Percentiles rank a stretch among this genome's conserved stretches.
phyloP scores from a whole-genome alignment of 129 eudicot species.

The Flaveria ramosissima region DNA sequence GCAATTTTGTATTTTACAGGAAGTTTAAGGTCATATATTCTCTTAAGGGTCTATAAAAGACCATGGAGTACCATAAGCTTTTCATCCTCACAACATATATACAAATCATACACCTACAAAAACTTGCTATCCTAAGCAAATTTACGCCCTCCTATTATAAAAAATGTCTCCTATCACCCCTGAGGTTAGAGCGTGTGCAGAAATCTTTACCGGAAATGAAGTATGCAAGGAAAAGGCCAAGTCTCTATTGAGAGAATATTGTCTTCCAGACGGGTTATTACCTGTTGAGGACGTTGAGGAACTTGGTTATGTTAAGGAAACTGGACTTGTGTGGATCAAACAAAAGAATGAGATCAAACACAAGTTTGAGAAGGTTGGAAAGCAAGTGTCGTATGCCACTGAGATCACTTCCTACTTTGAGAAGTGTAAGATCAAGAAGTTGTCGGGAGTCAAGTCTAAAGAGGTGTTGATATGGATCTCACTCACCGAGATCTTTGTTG shows the following conservation, averaged over 20 bases:
- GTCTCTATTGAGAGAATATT: constrained; percentile 46
- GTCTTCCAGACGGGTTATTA: constrained; percentile 57
- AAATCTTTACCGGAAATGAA: constrained; percentile 46
- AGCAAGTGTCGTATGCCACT: constrained; percentile 17
- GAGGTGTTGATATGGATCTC: constrained; percentile 65
- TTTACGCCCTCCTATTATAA: neutral
- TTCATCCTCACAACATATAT: neutral
- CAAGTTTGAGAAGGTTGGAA: constrained; percentile 50
- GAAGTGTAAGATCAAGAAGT: constrained; percentile 51
- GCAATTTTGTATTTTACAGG: neutral
- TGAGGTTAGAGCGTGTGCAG: constrained; percentile 52
- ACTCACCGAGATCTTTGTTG: constrained; percentile 41
- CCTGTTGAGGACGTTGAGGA: constrained; percentile 50
- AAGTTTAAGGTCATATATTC: neutral
- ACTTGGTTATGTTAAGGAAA: constrained; percentile 50
- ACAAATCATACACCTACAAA: neutral
- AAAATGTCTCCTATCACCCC: constrained; percentile 56
- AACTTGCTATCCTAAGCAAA: neutral
- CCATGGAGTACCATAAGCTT: neutral
- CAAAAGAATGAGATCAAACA: constrained; percentile 55
- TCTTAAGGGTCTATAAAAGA: neutral
- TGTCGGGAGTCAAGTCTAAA: constrained; percentile 62
- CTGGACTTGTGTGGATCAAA: constrained; percentile 63
- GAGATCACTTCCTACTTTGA: constrained; percentile 17
- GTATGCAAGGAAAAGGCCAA: constrained; percentile 44